Evolutionary conservation across 2,329 filamentous ascomycete species (phyloP), one percentile per base, ranked within the genome.

Genomic region (Phialocephala sp.): DNA sequence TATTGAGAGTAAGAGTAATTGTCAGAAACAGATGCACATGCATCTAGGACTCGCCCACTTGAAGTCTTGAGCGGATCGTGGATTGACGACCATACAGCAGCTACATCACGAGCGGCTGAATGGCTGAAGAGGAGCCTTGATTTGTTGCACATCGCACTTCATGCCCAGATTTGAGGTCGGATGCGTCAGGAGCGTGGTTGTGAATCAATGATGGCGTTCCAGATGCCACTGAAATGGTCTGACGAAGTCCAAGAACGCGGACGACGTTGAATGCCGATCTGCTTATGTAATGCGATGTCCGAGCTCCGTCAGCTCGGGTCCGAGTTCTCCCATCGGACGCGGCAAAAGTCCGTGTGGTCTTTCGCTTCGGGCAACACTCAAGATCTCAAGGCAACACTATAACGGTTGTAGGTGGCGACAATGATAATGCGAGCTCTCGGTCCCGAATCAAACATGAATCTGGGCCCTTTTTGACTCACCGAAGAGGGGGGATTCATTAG

Each of bases 121-220:
- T 20, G 18, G 12, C 22, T 11, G n/a, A 50, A 24, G n/a, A n/a
- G 6, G 12, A 20, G 18, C n/a, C 18, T 11, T 20, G 5, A 45
- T 68, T 65, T 70, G 68, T 70, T 68, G 68, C 68, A 70, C 52
- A 20, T 67, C 68, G 62, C 58, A 58, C 47, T 58, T 64, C 50
- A 52, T 58, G 68, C 68, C 66, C 63, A 69, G 68, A n/a, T 50
- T 61, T 37, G 39, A 54, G 61, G 55, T 43, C 62, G 24, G 50
- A 63, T 58, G 57, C 39, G 45, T 47, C 39, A 47, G 4, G 8
- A 11, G 39, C 2, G 15, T 20, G 41, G 37, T 14, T 18, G 20
- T 3, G 24, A 11, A 20, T 24, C 18, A 8, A 20, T 24, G 45
- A 50, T 50, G 45, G 45, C n/a, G 45, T 50, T 50, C n/a, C 8